A percentile compares a stretch with the other conserved stretches of the same genome.
Evolutionary conservation across 768 basidiomycete genomes (phyloP).

Genomic region (Trametes cubensis): DNA sequence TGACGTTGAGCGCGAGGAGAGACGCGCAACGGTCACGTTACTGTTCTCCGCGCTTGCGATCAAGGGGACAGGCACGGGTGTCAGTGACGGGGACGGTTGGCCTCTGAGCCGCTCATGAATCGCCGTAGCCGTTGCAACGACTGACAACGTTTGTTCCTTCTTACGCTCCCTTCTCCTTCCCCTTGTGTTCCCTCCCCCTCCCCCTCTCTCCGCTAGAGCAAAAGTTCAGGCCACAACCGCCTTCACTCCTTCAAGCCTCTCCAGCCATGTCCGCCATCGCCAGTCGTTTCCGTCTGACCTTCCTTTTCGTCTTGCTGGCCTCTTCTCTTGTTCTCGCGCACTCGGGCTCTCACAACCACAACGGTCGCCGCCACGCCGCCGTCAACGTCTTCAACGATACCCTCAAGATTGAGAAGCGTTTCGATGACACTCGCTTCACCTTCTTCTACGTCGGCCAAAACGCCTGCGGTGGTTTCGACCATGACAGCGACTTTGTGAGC

Average conservation of each 20-base stretch:
- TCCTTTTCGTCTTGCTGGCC: constrained; percentile 14
- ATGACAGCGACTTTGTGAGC: constrained; percentile 26
- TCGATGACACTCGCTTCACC: constrained; percentile 25
- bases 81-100: no score
- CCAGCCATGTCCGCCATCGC: constrained; percentile 18
- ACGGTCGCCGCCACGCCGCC: constrained; percentile 15
- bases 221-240: constrained; percentile 4
- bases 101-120: no score
- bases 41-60: neutral
- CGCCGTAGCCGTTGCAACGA: no score
- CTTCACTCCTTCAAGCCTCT: constrained; percentile 1
- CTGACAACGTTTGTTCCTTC: neutral
- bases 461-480: constrained; percentile 26
- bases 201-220: constrained; percentile 1
- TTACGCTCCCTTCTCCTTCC: neutral
- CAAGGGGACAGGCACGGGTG: no score
- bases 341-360: constrained; percentile 4
- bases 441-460: constrained; percentile 22
- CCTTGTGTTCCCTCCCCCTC: neutral
- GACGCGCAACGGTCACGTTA: neutral
- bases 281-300: constrained; percentile 18
- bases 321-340: constrained; percentile 18
- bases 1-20: neutral
- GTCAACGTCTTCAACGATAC: constrained; percentile 7
- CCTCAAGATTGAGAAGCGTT: constrained; percentile 15